Evolutionary conservation across 2,329 filamentous ascomycete species (phyloP).

Genomic region (Coniochaeta ligniaria): DNA sequence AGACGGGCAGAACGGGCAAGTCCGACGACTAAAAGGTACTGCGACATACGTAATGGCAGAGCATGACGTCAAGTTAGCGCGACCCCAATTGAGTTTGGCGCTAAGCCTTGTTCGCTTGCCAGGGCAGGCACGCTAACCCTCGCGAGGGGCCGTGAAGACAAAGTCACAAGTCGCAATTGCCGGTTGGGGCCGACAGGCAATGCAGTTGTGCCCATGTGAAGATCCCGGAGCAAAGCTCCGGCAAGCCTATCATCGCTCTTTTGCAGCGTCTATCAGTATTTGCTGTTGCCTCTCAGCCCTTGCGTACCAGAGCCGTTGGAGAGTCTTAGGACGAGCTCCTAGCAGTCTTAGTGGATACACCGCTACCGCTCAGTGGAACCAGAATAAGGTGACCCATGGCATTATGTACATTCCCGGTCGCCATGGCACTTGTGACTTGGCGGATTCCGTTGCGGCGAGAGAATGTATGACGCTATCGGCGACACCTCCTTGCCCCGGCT

Average conservation of each 20-base stretch:
- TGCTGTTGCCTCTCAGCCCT: neutral
- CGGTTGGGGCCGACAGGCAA: neutral
- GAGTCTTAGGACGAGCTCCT: neutral
- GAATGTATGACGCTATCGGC: neutral
- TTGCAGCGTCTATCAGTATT: neutral
- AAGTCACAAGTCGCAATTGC: too few relatives aligned
- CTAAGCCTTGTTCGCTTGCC: neutral
- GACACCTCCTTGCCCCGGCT: too few relatives aligned
- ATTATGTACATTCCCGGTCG: too few relatives aligned
- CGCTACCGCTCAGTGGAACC: neutral
- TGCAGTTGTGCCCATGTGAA: neutral
- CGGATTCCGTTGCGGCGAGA: neutral
- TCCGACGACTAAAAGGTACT: neutral
- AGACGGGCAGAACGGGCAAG: too few relatives aligned
- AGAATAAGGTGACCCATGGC: neutral
- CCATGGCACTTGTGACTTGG: too few relatives aligned
- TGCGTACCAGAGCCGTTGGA: neutral
- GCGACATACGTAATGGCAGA: neutral
- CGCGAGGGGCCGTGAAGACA: too few relatives aligned
- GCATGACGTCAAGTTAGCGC: neutral
- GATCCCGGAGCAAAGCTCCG: neutral
- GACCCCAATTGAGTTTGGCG: neutral
- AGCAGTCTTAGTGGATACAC: neutral
- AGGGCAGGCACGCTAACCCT: neutral
- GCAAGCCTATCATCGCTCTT: neutral